Percentiles rank a stretch among this genome's conserved stretches.
phyloP scores from a whole-genome alignment of 129 eudicot genomes.

The Flaveria brownii region DNA sequence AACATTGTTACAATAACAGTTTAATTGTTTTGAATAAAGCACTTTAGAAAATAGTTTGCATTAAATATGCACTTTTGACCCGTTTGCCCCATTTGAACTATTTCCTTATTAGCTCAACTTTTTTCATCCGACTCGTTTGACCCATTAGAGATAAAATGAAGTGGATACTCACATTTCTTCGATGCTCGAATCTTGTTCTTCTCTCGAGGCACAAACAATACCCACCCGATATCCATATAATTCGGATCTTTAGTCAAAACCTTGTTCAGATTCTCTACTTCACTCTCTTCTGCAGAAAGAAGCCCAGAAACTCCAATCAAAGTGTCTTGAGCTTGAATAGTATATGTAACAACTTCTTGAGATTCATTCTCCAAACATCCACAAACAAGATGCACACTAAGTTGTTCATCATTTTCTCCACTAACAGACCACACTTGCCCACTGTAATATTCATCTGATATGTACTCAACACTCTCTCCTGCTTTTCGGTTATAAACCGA shows the following conservation, averaged over 20 bases:
- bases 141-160: background rate
- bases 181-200: conserved; percentile 31
- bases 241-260: conserved; percentile 42
- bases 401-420: conserved; percentile 25
- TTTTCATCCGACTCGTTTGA: background rate
- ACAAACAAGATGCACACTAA: conserved; percentile 34
- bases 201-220: conserved; percentile 45
- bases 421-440: conserved; percentile 40
- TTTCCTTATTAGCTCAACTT: background rate
- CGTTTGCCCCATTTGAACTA: background rate
- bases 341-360: conserved; percentile 38
- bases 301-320: conserved; percentile 33
- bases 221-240: conserved; percentile 47
- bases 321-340: conserved; percentile 37
- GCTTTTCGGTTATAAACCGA: conserved; percentile 33
- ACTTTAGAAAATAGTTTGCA: background rate
- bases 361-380: conserved; percentile 36
- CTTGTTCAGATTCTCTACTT: conserved; percentile 39
- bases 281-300: conserved; percentile 36
- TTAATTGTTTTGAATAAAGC: background rate
- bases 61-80: background rate
- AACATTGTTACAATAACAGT: background rate
- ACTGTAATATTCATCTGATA: conserved; percentile 38
- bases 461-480: conserved; percentile 27
- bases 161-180: conserved; percentile 31